Evolutionary conservation across 805 yeast species (phyloP).

Genomic region (Candida adriatica): DNA sequence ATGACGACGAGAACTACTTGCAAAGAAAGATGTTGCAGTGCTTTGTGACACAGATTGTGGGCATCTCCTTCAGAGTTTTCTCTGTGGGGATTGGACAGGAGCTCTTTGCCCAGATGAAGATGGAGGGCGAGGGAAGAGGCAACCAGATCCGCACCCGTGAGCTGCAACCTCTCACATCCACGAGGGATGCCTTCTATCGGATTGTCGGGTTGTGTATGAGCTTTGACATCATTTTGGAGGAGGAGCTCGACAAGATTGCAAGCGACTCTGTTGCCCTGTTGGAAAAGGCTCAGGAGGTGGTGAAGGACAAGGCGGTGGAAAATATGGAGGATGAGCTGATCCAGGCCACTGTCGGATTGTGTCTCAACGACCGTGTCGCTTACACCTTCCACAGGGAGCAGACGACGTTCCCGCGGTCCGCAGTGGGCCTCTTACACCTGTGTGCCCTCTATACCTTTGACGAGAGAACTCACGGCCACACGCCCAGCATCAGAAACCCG

Average conservation of each 20-base stretch:
- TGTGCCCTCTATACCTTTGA: conserved; percentile 20
- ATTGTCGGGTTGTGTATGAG: conserved; percentile 48
- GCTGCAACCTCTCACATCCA: conserved; percentile 20
- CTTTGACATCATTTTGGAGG: conserved; percentile 56
- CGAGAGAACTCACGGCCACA: conserved; percentile 1
- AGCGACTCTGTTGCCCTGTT: conserved; percentile 38
- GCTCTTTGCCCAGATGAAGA: conserved; percentile 5
- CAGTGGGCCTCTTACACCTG: conserved; percentile 27
- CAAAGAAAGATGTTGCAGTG: conserved; percentile 63
- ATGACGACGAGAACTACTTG: conserved; percentile 50
- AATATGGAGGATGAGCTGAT: conserved; percentile 25
- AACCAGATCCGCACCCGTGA: conserved; percentile 7
- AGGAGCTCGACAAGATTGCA: conserved; percentile 28
- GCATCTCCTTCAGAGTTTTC: conserved; percentile 24
- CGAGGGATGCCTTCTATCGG: conserved; percentile 32
- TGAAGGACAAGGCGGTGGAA: conserved; percentile 18
- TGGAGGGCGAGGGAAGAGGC: conserved; percentile 8
- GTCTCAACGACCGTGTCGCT: conserved; percentile 29
- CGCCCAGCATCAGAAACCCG: conserved; percentile 10
- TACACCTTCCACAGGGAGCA: conserved; percentile 23
- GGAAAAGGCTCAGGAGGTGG: conserved; percentile 24
- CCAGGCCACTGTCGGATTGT: conserved; percentile 26
- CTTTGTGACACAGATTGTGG: conserved; percentile 48
- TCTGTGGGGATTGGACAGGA: background rate
- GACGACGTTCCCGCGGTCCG: conserved; percentile 25